Base-by-base conservation (phyloP, 208 protist species). In the Leishmania tropica region DNA sequence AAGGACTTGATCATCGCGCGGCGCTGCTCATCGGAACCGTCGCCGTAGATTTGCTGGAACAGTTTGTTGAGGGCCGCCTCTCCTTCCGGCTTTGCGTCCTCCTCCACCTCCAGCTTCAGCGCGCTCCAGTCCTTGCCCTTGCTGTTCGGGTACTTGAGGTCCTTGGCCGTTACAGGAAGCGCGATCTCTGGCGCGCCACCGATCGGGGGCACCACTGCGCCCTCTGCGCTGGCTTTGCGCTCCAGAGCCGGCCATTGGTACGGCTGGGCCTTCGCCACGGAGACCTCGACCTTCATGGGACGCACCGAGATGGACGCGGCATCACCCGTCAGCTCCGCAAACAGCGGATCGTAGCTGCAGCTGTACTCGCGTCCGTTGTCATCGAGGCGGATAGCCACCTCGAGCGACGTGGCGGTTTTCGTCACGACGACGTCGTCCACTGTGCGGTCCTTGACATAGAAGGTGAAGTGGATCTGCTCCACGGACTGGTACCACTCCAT, bases 1-100 rank as follows among this genome's bases (percentile, higher is more conserved):
- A 98, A 99, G 15, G 96, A 98, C 81, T 99, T 99, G 79, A 98
- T 98, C 98, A 99, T 99, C 24, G 98, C 98, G 8, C 92, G 89
- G 24, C 94, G 90, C 81, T 97, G 94, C 79, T 98, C 96, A 68
- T 97, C 94, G 13, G 91, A 90, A 73, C 93, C 97, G 78, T 98
- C 87, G 62, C 94, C 89, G 87, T 99, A 99, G 80, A 99, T 99
- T 80, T 99, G 85, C 87, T 98, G 85, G 81, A 99, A 99, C 7
- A 99, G 89, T 40, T 92, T 86, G 67, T 99, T 97, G 28, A 99
- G 88, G 45, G 98, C 97, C 40, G 87, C 91, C 40, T 98, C 96
- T 35, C 96, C 96, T 78, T 98, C 92, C 28, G 91, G 93, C 86
- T 99, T 96, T 71, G 88, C 88, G 48, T 98, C 90, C 75, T 96